Conservation (phyloP, 768 basidiomycete species). For the Lyophyllum semitale region DNA sequence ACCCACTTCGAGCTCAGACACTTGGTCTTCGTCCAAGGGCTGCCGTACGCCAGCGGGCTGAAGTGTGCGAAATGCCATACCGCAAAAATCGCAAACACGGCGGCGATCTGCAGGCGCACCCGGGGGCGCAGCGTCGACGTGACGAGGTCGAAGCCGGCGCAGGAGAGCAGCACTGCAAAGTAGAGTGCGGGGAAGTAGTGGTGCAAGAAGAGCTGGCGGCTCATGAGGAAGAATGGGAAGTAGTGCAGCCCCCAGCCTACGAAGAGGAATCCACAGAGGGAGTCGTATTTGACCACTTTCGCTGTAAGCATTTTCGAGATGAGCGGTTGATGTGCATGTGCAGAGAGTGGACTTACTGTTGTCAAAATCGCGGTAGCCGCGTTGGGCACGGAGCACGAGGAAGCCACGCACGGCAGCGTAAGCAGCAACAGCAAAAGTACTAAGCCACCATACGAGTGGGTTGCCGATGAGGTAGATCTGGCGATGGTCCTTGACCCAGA, state of each 20-base stretch:
- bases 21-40: conserved; percentile 79
- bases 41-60: conserved; percentile 83
- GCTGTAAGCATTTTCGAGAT: conserved; percentile 44
- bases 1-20: conserved; percentile 83
- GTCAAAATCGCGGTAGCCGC: conserved; percentile 91
- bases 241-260: conserved; percentile 93
- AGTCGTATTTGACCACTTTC: conserved; percentile 89
- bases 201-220: conserved; percentile 95
- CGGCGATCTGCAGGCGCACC: conserved; percentile 79
- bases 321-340: neutral
- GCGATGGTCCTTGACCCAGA: conserved; percentile 96
- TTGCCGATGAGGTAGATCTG: conserved; percentile 97
- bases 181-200: conserved; percentile 99
- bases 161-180: conserved; percentile 80
- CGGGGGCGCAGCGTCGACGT: conserved; percentile 79
- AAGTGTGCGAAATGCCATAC: conserved; percentile 80
- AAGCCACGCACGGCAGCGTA: conserved; percentile 76
- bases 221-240: conserved; percentile 96
- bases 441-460: conserved; percentile 90
- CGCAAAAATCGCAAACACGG: conserved; percentile 68
- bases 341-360: conserved; percentile 63
- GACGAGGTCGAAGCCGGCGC: conserved; percentile 79
- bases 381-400: conserved; percentile 84
- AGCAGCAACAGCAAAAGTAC: conserved; percentile 65
- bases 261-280: conserved; percentile 88